Percentiles rank a stretch among this genome's conserved stretches.
phyloP scores from a whole-genome alignment of 1,284 basidiomycete genomes.

The Meripilus lineatus region DNA sequence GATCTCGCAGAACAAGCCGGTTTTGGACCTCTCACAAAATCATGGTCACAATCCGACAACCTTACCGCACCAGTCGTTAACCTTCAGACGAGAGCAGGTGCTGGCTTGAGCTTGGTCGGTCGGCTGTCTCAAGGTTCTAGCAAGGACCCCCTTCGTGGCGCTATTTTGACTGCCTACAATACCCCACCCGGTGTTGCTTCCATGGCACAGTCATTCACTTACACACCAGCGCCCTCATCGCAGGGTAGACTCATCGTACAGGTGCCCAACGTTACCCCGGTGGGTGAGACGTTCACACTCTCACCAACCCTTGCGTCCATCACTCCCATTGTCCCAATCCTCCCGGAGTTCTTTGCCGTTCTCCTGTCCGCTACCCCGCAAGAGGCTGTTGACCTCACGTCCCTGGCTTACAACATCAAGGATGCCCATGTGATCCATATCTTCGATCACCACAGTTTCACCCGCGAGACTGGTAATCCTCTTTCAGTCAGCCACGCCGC shows the following conservation, averaged over 20 bases:
- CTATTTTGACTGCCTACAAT: constrained; percentile 71
- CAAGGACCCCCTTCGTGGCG: constrained; percentile 50
- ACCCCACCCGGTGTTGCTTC: constrained; percentile 71
- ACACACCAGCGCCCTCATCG: constrained; percentile 57
- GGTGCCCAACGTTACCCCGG: constrained; percentile 65
- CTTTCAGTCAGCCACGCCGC: constrained; percentile 30
- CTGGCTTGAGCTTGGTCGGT: constrained; percentile 80
- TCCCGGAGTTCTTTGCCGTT: constrained; percentile 72
- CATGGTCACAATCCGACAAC: constrained; percentile 43
- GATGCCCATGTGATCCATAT: constrained; percentile 69
- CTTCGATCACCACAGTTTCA: constrained; percentile 70
- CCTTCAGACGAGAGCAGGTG: constrained; percentile 85
- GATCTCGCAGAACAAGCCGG: constrained; percentile 78
- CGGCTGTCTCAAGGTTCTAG: constrained; percentile 77
- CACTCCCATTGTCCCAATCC: constrained; percentile 49
- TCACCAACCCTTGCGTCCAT: constrained; percentile 71
- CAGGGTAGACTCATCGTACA: constrained; percentile 72
- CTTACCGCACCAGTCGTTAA: constrained; percentile 54
- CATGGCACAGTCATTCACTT: constrained; percentile 69
- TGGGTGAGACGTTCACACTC: constrained; percentile 62
- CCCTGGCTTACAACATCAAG: constrained; percentile 60
- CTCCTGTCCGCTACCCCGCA: constrained; percentile 79
- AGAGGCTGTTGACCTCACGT: constrained; percentile 70
- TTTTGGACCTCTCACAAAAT: constrained; percentile 67
- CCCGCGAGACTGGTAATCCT: constrained; percentile 64